These are phyloP conservation scores for Annulohypoxylon moriforme DNA, from an alignment of 495 filamentous ascomycete genomes.

Conservation along the genomic window DNA sequence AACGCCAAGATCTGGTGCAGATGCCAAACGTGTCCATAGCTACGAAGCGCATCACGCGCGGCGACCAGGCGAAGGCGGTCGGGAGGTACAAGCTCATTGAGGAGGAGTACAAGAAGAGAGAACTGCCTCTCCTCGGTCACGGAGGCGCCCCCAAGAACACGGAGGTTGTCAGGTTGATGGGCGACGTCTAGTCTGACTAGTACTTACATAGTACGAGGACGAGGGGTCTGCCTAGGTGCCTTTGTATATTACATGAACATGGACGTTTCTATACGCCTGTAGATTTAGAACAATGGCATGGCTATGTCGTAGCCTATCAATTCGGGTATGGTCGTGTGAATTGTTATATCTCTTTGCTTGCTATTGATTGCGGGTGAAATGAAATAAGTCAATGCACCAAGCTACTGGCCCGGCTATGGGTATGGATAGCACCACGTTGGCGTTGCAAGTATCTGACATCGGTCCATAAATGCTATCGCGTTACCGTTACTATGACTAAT, in stretches of 20 bases:
- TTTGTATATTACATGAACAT: not conserved
- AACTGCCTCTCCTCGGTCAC: slow-evolving; percentile 62
- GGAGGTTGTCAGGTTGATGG: slow-evolving; percentile 32
- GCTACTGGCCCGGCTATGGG: too few relatives aligned
- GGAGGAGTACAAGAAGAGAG: slow-evolving; percentile 72
- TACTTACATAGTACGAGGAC: not conserved
- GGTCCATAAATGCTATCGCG: too few relatives aligned
- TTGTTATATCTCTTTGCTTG: too few relatives aligned
- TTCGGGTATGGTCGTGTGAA: not conserved
- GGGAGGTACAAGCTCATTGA: slow-evolving; percentile 90
- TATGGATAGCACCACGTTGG: too few relatives aligned
- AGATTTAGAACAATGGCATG: not conserved
- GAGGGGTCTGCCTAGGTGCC: not conserved
- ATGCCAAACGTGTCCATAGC: slow-evolving; percentile 79
- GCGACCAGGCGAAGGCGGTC: slow-evolving; percentile 77
- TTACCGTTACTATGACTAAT: too few relatives aligned
- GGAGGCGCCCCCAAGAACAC: slow-evolving; percentile 37
- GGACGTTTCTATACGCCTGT: not conserved
- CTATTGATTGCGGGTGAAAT: too few relatives aligned
- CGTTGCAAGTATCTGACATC: too few relatives aligned
- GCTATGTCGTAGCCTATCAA: not conserved
- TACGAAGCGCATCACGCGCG: slow-evolving; percentile 67
- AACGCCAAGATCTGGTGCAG: slow-evolving; percentile 54
- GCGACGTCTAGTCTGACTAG: slow-evolving; percentile 16
- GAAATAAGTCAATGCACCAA: too few relatives aligned